Conservation (phyloP, 805 yeast species). For the Candida pini region DNA sequence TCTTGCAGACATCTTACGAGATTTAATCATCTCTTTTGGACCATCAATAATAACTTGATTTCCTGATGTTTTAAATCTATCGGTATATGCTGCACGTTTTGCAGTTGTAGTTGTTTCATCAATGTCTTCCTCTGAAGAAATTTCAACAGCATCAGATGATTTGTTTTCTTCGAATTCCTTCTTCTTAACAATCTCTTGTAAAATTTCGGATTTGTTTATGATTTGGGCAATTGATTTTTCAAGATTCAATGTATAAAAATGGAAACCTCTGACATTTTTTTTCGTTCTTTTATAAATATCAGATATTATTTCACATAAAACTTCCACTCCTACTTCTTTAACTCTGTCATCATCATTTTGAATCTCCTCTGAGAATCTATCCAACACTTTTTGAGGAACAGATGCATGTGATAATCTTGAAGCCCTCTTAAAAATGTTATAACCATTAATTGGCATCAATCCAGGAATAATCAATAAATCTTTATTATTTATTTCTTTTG, state of each 20-base stretch:
- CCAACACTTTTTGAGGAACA: constrained; percentile 55
- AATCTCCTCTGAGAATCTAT: constrained; percentile 49
- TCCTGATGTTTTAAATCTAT: constrained; percentile 25
- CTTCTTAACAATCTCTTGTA: constrained; percentile 42
- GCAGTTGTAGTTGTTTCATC: constrained; percentile 23
- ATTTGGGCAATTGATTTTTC: constrained; percentile 90
- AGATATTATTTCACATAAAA: constrained; percentile 58
- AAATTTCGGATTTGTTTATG: constrained; percentile 53
- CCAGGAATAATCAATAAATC: constrained; percentile 73
- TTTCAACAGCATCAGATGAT: constrained; percentile 25
- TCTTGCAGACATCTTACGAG: constrained; percentile 10
- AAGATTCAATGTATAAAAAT: constrained; percentile 86
- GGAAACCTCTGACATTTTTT: constrained; percentile 72
- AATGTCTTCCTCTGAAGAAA: constrained; percentile 29
- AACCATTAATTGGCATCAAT: constrained; percentile 86
- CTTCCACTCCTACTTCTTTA: constrained; percentile 74
- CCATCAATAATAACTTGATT: constrained; percentile 27
- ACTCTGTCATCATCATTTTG: constrained; percentile 75
- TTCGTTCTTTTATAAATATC: constrained; percentile 47
- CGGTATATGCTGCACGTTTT: constrained; percentile 32
- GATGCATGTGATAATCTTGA: constrained; percentile 85
- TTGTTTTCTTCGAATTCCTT: constrained; percentile 34
- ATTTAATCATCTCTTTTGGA: constrained; percentile 6
- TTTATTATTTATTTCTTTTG: constrained; percentile 30
- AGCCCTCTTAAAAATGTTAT: constrained; percentile 76